Conservation (phyloP, 2,329 filamentous ascomycete species). For the Chaetoscypha palmicola region DNA sequence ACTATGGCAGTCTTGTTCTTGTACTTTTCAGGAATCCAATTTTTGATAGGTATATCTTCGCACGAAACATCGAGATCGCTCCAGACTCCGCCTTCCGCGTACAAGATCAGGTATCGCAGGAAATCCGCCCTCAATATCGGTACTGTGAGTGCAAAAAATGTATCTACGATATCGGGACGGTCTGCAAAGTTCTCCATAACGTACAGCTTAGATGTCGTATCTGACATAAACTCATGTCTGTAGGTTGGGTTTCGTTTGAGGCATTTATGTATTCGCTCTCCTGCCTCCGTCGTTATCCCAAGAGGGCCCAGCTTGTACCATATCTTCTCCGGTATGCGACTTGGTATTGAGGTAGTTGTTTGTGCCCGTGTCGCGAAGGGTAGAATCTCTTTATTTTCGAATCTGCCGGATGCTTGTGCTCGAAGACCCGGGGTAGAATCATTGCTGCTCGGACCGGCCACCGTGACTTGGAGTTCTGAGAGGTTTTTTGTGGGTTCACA, state of each 20-base stretch:
- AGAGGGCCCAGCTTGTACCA: constrained; percentile 36
- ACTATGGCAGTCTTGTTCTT: constrained; percentile 28
- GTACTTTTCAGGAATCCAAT: constrained; percentile 34
- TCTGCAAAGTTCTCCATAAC: constrained; percentile 30
- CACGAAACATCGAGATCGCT: constrained; percentile 36
- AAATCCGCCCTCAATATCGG: constrained; percentile 37
- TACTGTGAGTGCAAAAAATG: constrained; percentile 31
- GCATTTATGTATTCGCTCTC: constrained; percentile 29
- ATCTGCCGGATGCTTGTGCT: too few species aligned
- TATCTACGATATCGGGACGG: constrained; percentile 34
- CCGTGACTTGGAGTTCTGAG: too few species aligned
- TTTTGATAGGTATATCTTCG: constrained; percentile 27
- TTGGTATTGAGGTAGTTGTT: neutral
- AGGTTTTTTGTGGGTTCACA: too few species aligned
- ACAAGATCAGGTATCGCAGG: constrained; percentile 37
- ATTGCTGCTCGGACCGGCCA: too few species aligned
- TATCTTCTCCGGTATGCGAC: constrained; percentile 26
- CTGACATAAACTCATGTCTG: constrained; percentile 24
- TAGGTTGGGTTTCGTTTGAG: constrained; percentile 27
- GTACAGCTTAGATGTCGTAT: constrained; percentile 23
- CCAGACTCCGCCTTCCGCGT: constrained; percentile 36
- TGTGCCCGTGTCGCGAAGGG: too few species aligned
- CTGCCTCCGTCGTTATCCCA: constrained; percentile 28
- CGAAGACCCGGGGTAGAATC: too few species aligned
- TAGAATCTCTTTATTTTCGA: too few species aligned